Conservation (phyloP, 1,284 basidiomycete species). For the Moniliella sp. region DNA sequence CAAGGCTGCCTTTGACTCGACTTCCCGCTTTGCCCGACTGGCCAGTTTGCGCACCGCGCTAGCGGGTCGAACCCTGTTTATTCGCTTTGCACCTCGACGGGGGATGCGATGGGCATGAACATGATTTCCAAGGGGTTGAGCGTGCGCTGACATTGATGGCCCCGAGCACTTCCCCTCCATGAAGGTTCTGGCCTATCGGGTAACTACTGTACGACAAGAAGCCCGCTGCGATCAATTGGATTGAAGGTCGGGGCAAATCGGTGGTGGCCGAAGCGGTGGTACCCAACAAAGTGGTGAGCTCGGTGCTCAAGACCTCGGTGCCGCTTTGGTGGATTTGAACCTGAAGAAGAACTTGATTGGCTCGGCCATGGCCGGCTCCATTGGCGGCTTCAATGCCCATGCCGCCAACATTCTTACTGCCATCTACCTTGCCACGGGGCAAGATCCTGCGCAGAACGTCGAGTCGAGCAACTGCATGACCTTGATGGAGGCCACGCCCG, state of each 20-base stretch:
- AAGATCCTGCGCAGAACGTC: slow-evolving; percentile 97
- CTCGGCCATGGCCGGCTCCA: slow-evolving; percentile 84
- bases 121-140: slow-evolving; percentile 42
- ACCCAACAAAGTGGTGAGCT: slow-evolving; percentile 65
- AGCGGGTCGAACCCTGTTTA: slow-evolving; percentile 50
- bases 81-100: slow-evolving; percentile 85
- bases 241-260: slow-evolving; percentile 94
- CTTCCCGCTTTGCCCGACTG: slow-evolving; percentile 36
- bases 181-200: slow-evolving; percentile 79
- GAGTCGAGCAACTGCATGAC: slow-evolving; percentile 97
- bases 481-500: slow-evolving; percentile 80
- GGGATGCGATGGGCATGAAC: slow-evolving; percentile 99
- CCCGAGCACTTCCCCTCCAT: slow-evolving; percentile 66
- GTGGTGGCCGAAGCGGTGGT: slow-evolving; percentile 88
- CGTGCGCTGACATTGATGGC: slow-evolving; percentile 64
- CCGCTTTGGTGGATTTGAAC: slow-evolving; percentile 72
- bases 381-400: slow-evolving; percentile 98
- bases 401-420: slow-evolving; percentile 89
- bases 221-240: slow-evolving; percentile 99
- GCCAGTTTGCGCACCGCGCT: slow-evolving; percentile 26
- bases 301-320: slow-evolving; percentile 80
- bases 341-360: slow-evolving; percentile 94
- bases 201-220: slow-evolving; percentile 99
- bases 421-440: slow-evolving; percentile 82
- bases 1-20: slow-evolving; percentile 74